Conservation (phyloP, 371 early-diverging fungal genomes). For the Rhizopus arrhizus region DNA sequence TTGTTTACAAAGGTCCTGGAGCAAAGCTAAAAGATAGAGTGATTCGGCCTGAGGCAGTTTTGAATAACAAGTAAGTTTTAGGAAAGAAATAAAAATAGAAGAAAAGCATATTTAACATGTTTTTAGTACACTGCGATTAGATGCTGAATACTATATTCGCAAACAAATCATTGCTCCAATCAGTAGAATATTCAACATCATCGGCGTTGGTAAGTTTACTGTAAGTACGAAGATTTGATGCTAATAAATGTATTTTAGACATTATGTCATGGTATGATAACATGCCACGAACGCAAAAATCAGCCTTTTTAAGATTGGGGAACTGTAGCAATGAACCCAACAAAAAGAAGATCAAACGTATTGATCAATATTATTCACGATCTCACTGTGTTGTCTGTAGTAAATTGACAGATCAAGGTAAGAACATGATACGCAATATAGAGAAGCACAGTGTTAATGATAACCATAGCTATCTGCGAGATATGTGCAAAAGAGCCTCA, state of each 20-base stretch:
- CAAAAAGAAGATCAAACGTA: constrained; percentile 16
- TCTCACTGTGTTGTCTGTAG: constrained; percentile 45
- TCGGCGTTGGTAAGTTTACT: constrained; percentile 64
- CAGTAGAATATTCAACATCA: constrained; percentile 73
- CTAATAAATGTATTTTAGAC: constrained; percentile 27
- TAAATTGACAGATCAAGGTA: constrained; percentile 34
- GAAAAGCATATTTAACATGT: background rate
- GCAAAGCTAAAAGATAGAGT: constrained; percentile 73
- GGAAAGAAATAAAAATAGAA: background rate
- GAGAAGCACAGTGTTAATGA: background rate
- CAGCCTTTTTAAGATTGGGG: constrained; percentile 27
- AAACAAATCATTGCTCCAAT: constrained; percentile 85
- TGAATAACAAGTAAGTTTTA: constrained; percentile 50
- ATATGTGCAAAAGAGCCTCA: constrained; percentile 21
- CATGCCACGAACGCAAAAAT: constrained; percentile 59
- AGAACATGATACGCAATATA: background rate
- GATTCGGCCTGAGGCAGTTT: constrained; percentile 66
- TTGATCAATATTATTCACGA: constrained; percentile 50
- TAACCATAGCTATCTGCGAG: constrained; percentile 28
- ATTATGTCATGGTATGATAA: constrained; percentile 66
- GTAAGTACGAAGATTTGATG: background rate
- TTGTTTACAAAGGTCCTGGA: constrained; percentile 69
- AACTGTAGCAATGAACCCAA: constrained; percentile 13
- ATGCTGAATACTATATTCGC: constrained; percentile 82
- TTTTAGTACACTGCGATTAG: constrained; percentile 58